Base-by-base conservation (phyloP, 345 rosid species). In the Camelina hispida region DNA sequence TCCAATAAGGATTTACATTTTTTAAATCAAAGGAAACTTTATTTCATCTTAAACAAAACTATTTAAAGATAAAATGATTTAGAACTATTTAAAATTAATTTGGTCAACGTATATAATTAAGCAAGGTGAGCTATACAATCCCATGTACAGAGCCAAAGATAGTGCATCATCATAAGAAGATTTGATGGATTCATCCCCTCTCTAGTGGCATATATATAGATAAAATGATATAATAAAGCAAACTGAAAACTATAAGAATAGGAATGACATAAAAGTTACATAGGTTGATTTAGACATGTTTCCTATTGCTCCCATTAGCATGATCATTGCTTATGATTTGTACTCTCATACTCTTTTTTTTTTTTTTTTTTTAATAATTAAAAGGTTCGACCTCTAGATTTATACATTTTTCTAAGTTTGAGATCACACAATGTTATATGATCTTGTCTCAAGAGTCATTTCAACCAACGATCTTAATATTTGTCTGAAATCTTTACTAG, bases 121-220 rank as follows among this genome's bases (percentile, higher is more conserved):
- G 62, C 22, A 59, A 59, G 37, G 9, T 37, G 23, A 11, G 16
- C 64, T 17, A 37, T 7, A 18, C 35, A 59, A 59, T 59, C 30
- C 23, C 64, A 59, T 16, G 42, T 43, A 43, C 22, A 43, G 6
- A 44, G 23, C n/a, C 55, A 28, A 32, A 12, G 50, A 46, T 46
- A 6, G 50, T 46, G 50, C 50, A 16, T 46, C 6, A 46, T 46
- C 8, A 7, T 46, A 46, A 15, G 25, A 44, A 25, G 30, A n/a
- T 40, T 59, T 59, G 64, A 17, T 59, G 40, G 68, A 46, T 46
- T 25, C 10, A 63, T n/a, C 53, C 1, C 54, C 28, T 63, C 38
- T 28, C 7, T 63, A 8, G 25, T 25, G 68, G 22, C 22, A 0
- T 25, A 47, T 28, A 28, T n/a, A n/a, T 8, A 46, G 56, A 28